Evolutionary conservation across 331 rosid species (phyloP).

Genomic region (Quercus phellos): DNA sequence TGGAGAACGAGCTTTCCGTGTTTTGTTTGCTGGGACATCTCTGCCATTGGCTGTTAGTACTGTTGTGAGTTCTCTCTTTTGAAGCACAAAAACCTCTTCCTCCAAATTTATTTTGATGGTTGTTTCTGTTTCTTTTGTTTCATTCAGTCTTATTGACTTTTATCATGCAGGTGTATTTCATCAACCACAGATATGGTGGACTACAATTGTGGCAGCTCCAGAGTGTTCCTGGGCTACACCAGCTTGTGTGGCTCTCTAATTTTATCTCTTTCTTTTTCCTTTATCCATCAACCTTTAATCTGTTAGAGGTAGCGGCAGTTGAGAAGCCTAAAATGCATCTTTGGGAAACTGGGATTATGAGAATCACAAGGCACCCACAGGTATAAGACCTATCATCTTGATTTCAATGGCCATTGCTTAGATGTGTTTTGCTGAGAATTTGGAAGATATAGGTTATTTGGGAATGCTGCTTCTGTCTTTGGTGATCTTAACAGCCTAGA

Average conservation of each 20-base stretch:
- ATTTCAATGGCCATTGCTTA: neutral
- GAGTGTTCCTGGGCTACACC: constrained; percentile 60
- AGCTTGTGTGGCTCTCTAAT: constrained; percentile 72
- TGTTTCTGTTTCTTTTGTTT: constrained; percentile 1
- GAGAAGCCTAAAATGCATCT: constrained; percentile 98
- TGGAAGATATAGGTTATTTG: neutral
- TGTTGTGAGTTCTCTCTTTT: constrained; percentile 47
- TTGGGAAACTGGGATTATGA: constrained; percentile 93
- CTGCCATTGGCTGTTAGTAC: constrained; percentile 88
- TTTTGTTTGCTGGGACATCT: constrained; percentile 89
- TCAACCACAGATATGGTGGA: constrained; percentile 91
- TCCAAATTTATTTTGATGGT: neutral
- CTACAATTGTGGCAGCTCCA: constrained; percentile 87
- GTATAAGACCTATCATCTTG: constrained; percentile 25
- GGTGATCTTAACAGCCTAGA: neutral
- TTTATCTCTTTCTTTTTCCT: constrained; percentile 77
- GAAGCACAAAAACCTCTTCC: neutral
- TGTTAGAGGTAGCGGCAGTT: constrained; percentile 94
- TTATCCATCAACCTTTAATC: constrained; percentile 92
- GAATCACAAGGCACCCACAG: constrained; percentile 98
- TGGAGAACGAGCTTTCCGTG: constrained; percentile 89
- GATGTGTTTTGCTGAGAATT: neutral
- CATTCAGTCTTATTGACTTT: constrained; percentile 12
- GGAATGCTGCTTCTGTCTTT: constrained; percentile 5
- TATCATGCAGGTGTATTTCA: constrained; percentile 76